These are phyloP conservation scores for Saccharomyces cerevisiae DNA, from an alignment of 805 yeast species.

Conservation along the genomic window DNA sequence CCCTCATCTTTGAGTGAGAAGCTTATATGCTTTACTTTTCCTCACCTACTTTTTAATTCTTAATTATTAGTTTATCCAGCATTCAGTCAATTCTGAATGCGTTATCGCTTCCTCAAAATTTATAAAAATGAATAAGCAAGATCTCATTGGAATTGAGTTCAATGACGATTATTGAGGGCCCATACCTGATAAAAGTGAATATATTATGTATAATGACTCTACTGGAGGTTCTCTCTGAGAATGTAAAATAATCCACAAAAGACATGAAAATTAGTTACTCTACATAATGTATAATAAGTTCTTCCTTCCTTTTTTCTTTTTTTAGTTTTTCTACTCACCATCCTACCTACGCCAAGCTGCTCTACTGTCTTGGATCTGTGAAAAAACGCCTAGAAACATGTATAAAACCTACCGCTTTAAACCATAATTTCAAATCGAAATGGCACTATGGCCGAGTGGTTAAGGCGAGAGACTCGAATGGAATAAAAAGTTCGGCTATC, in stretches of 20 bases:
- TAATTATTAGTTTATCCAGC: not conserved
- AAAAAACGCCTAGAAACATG: too few species aligned
- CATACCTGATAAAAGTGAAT: too few species aligned
- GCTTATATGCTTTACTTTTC: not conserved
- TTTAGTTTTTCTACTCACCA: too few species aligned
- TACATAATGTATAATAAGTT: too few species aligned
- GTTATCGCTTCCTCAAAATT: not conserved
- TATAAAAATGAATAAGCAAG: not conserved
- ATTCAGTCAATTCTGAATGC: not conserved
- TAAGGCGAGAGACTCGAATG: conserved; percentile 70
- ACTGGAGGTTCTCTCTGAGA: not conserved
- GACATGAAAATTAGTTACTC: too few species aligned
- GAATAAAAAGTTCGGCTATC: conserved; percentile 30
- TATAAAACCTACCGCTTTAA: not conserved
- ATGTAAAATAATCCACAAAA: not conserved
- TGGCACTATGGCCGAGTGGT: conserved; percentile 68
- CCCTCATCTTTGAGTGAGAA: not conserved
- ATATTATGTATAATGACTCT: too few species aligned
- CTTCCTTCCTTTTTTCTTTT: too few species aligned
- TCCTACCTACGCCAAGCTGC: too few species aligned
- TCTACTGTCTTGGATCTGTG: too few species aligned
- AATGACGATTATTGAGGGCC: too few species aligned
- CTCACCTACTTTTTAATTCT: not conserved
- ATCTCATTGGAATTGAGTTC: too few species aligned
- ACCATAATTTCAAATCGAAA: not conserved